Evolutionary conservation across 2,329 filamentous ascomycete genomes (phyloP), one percentile per base, ranked within the genome.

Genomic region (Mariannaea sp.): DNA sequence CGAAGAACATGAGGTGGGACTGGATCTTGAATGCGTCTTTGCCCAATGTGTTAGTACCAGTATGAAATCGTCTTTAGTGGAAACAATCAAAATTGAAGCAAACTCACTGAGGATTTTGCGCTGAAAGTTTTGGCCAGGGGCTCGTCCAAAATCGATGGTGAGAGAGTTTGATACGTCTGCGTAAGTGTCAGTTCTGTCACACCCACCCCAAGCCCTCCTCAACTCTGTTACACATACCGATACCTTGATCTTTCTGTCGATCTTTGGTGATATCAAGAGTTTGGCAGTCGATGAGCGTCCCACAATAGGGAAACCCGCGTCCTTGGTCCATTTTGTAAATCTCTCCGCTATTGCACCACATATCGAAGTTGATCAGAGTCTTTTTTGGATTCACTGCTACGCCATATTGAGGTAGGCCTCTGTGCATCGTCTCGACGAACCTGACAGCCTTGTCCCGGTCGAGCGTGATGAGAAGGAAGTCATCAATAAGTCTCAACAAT

Each of bases 401-500:
- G 4, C 94, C 94, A 66, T 95, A 97, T 27, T 86, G 81, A 0
- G 87, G 83, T 29, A 94, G 71, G 2, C 92, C 93, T 1, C 73
- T 71, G 63, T 96, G 87, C 92, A 99, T 96, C 13, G 82, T 79
- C 53, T 85, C 75, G 16, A 96, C 78, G 67, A 99, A 97, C 1
- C 74, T 76, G 53, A 78, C 77, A 0, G 91, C 93, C 64, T 92
- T 84, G 7, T 70, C 60, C 47, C 73, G 76, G 42, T 90, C 80
- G 0, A 86, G 85, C 0, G 89, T 96, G 65, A 99, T 86, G 39
- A 99, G 82, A 4, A 97, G 77, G 63, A 97, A 99, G 66, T 99
- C 94, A 63, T 99, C 94, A 35, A 96, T 90, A 8, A 97, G 80
- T 13, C 94, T 82, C 46, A 97, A 72, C 7, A 99, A 77, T 3